Conservation (phyloP, 2,329 filamentous ascomycete genomes). For the Botrytis galanthina region DNA sequence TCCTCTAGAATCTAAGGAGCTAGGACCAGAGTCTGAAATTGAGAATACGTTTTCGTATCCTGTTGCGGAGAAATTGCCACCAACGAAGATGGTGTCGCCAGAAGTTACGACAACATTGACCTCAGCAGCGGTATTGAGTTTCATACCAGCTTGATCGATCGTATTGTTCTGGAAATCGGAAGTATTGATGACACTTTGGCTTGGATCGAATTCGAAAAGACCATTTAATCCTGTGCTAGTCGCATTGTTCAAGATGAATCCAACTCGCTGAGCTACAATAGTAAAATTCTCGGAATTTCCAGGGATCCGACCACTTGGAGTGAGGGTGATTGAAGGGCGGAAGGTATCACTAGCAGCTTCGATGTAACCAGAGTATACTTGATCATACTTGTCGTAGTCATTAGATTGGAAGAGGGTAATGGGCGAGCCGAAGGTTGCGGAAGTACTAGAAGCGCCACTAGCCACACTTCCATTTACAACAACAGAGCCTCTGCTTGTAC, state of each 20-base stretch:
- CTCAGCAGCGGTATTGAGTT: constrained; percentile 64
- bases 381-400: constrained; percentile 93
- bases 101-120: constrained; percentile 67
- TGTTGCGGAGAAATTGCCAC: constrained; percentile 75
- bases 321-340: constrained; percentile 75
- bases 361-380: constrained; percentile 81
- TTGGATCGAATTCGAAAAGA: constrained; percentile 83
- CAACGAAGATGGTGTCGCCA: constrained; percentile 68
- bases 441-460: constrained; percentile 44
- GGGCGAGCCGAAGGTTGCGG: constrained; percentile 44
- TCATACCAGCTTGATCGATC: constrained; percentile 72
- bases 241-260: constrained; percentile 71
- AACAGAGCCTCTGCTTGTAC: constrained; percentile 72
- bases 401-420: constrained; percentile 83
- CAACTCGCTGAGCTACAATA: constrained; percentile 85
- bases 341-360: constrained; percentile 73
- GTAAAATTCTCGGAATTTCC: constrained; percentile 64
- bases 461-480: constrained; percentile 75
- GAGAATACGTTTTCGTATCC: constrained; percentile 73
- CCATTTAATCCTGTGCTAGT: constrained; percentile 77
- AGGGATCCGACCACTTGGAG: constrained; percentile 56
- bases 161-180: constrained; percentile 67
- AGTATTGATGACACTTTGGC: constrained; percentile 53
- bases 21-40: constrained; percentile 62
- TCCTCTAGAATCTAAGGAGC: constrained; percentile 65